phyloP scores from a whole-genome alignment of 768 basidiomycete genomes.

The Coprinopsis strossmayeri region DNA sequence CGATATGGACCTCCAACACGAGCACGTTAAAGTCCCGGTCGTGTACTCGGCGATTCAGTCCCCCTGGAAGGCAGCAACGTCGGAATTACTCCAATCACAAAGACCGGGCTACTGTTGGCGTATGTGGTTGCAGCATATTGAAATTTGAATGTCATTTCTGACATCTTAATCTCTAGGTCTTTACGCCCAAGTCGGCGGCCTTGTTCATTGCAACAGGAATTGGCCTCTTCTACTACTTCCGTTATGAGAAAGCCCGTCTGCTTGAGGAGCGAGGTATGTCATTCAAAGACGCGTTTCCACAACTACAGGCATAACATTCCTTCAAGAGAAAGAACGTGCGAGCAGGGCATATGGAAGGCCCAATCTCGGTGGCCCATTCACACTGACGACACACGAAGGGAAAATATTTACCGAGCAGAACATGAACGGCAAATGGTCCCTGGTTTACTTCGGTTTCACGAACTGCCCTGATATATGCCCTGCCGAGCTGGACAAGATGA shows the following conservation, averaged over 20 bases:
- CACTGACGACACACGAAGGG: slow-evolving; percentile 59
- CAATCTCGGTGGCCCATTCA: slow-evolving; percentile 88
- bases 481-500: slow-evolving; percentile 94
- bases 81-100: slow-evolving; percentile 22
- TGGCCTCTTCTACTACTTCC: slow-evolving; percentile 85
- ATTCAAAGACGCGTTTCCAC: neutral
- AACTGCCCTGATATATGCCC: slow-evolving; percentile 99
- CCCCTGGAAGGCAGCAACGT: slow-evolving; percentile 10
- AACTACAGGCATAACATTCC: slow-evolving; percentile 1
- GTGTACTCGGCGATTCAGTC: neutral
- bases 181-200: slow-evolving; percentile 79
- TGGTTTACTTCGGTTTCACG: slow-evolving; percentile 97
- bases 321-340: slow-evolving; percentile 65
- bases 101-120: slow-evolving; percentile 27
- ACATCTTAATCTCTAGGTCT: too few species aligned
- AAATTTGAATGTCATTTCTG: neutral
- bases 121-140: slow-evolving; percentile 8
- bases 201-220: slow-evolving; percentile 80
- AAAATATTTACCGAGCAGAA: slow-evolving; percentile 76
- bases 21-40: neutral
- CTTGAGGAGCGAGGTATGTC: slow-evolving; percentile 68
- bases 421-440: slow-evolving; percentile 84
- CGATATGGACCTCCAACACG: slow-evolving; percentile 4
- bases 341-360: slow-evolving; percentile 77
- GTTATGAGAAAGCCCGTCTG: slow-evolving; percentile 75